phyloP scores from a whole-genome alignment of 2,329 filamentous ascomycete species.

The Paecilomyces sp. region DNA sequence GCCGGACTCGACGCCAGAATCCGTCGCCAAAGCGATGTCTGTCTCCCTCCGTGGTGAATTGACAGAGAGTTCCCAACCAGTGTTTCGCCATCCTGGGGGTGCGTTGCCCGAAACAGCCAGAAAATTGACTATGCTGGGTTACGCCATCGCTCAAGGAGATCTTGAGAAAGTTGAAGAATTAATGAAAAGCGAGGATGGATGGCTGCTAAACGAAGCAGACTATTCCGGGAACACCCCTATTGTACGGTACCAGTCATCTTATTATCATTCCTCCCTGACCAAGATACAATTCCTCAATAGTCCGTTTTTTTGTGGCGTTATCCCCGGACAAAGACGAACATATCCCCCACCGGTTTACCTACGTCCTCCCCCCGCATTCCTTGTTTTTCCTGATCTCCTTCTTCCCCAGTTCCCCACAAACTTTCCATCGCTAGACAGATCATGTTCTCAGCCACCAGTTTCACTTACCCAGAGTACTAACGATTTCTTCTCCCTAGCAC shows the following conservation, averaged over 20 bases:
- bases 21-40: slow-evolving; percentile 66
- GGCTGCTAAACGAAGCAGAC: slow-evolving; percentile 67
- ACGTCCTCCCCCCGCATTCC: not conserved
- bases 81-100: slow-evolving; percentile 67
- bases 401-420: not conserved
- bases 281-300: not conserved
- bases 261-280: not conserved
- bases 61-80: slow-evolving; percentile 64
- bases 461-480: not conserved
- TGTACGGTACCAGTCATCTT: slow-evolving; percentile 17
- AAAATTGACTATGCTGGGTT: slow-evolving; percentile 68
- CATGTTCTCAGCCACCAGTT: not conserved
- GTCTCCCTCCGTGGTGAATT: slow-evolving; percentile 75
- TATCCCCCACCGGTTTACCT: not conserved
- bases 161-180: slow-evolving; percentile 59
- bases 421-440: no score
- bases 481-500: slow-evolving; percentile 35
- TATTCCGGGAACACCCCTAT: slow-evolving; percentile 71
- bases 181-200: slow-evolving; percentile 57
- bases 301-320: not conserved
- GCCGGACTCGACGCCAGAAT: slow-evolving; percentile 55
- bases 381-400: not conserved
- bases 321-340: not conserved
- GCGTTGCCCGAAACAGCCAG: slow-evolving; percentile 52
- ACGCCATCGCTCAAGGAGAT: slow-evolving; percentile 69